Percentiles rank a stretch among this genome's conserved stretches.
phyloP scores from a whole-genome alignment of 805 yeast species.

The Ogataea corticis region DNA sequence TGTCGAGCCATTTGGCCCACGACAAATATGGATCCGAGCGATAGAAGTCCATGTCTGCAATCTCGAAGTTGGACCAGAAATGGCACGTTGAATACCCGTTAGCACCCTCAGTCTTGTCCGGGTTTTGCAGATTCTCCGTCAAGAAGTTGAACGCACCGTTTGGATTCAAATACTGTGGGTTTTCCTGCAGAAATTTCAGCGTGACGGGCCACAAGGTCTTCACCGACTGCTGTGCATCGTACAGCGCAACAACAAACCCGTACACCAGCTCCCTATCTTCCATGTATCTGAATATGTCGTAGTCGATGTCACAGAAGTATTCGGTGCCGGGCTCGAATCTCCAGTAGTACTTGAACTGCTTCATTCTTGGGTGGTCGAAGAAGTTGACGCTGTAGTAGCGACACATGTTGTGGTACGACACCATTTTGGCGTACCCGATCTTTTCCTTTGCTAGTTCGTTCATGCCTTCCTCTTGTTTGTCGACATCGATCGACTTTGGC shows the following conservation, averaged over 20 bases:
- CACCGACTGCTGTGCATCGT: constrained; percentile 69
- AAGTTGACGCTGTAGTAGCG: constrained; percentile 70
- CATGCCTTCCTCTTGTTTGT: constrained; percentile 38
- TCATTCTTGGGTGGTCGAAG: constrained; percentile 61
- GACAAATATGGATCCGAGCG: constrained; percentile 63
- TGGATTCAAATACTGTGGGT: constrained; percentile 58
- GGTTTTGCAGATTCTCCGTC: constrained; percentile 52
- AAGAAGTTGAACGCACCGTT: constrained; percentile 57
- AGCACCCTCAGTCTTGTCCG: constrained; percentile 41
- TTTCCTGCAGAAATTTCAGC: constrained; percentile 51
- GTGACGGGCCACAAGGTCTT: constrained; percentile 70
- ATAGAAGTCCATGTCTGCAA: constrained; percentile 80
- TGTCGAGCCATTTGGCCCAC: constrained; percentile 66
- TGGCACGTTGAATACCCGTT: constrained; percentile 64
- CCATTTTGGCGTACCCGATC: constrained; percentile 59
- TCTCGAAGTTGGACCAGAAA: constrained; percentile 90
- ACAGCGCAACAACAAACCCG: constrained; percentile 70
- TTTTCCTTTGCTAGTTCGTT: constrained; percentile 35
- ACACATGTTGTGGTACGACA: constrained; percentile 83
- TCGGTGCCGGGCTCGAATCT: constrained; percentile 74
- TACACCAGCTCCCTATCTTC: constrained; percentile 64
- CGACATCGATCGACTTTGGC: constrained; percentile 43
- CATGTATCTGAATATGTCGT: constrained; percentile 78
- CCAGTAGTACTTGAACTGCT: constrained; percentile 73
- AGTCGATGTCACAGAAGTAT: constrained; percentile 67